Evolutionary conservation across 2,329 filamentous ascomycete genomes (phyloP).

Genomic region (Chaetomiaceae sp.): DNA sequence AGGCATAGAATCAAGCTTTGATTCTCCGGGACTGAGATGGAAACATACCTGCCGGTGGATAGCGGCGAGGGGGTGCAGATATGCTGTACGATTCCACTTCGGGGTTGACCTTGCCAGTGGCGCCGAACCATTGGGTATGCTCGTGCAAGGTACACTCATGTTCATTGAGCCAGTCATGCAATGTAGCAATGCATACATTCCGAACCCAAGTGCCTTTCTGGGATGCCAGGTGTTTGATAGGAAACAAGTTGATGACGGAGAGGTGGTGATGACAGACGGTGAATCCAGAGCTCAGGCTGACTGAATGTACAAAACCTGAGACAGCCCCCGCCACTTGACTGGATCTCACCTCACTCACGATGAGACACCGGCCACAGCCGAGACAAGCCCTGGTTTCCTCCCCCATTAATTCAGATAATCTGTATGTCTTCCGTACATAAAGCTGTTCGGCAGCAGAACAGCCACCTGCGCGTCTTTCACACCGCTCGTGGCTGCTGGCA

Average conservation of each 20-base stretch:
- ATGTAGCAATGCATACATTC: too few species aligned
- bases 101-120: not conserved
- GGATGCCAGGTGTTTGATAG: too few species aligned
- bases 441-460: too few species aligned
- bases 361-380: slow-evolving; percentile 4
- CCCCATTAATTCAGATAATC: not conserved
- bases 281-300: not conserved
- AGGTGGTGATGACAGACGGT: too few species aligned
- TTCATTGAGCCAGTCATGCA: too few species aligned
- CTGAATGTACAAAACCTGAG: not conserved
- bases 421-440: not conserved
- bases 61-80: not conserved
- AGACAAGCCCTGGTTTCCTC: not conserved
- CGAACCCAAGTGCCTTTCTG: not conserved
- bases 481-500: slow-evolving; percentile 6
- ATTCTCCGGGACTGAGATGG: too few species aligned
- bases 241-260: too few species aligned
- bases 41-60: not conserved
- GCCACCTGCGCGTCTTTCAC: too few species aligned
- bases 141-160: too few species aligned
- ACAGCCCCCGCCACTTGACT: not conserved
- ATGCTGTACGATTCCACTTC: slow-evolving; percentile 1
- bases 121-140: too few species aligned
- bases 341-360: slow-evolving; percentile 5
- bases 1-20: not conserved